Evolutionary conservation across 139 green algal species (phyloP), one percentile per base, ranked within the genome.

Genomic region (Chlorella sp.): DNA sequence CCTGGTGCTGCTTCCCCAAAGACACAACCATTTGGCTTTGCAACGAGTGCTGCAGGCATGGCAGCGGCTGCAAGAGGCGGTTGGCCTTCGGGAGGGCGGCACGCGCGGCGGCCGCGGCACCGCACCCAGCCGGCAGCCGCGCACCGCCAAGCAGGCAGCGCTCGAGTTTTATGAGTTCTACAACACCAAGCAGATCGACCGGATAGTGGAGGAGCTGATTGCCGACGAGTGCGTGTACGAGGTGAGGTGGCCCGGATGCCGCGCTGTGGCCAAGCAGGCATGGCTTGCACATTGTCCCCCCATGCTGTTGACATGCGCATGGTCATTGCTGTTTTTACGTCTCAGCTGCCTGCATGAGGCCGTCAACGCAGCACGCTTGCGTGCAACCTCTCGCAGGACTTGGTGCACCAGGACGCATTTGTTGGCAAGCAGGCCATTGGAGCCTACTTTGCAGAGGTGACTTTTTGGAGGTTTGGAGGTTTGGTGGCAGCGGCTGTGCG

Each of bases 351-450:
- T n/a, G n/a, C n/a, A n/a, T n/a, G n/a, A n/a, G n/a, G n/a, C n/a
- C n/a, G n/a, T n/a, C n/a, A n/a, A n/a, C n/a, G n/a, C n/a, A n/a
- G n/a, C n/a, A n/a, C n/a, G n/a, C n/a, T n/a, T n/a, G n/a, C n/a
- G 20, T n/a, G 56, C 67, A 20, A 7, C 5, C 70, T 36, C 11
- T 54, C 16, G 46, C 65, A 70, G 38, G 88, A 94, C n/a, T 81
- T 94, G 48, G 91, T 96, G 19, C 96, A 95, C 74, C 89, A 92
- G 78, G 92, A 97, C 44, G 88, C 94, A 9, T 95, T 96, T 51
- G 60, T 75, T 58, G 94, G 94, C 0, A 79, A 88, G 32, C 74
- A 86, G 8, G 88, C 85, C 3, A 85, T 97, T 9, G 69, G 90
- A 22, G 38, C 43, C 0, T 96, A 93, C 83, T 93, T 96, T 24